Base-by-base conservation (phyloP, 441 rosid genomes). In the Mallotus repandus region DNA sequence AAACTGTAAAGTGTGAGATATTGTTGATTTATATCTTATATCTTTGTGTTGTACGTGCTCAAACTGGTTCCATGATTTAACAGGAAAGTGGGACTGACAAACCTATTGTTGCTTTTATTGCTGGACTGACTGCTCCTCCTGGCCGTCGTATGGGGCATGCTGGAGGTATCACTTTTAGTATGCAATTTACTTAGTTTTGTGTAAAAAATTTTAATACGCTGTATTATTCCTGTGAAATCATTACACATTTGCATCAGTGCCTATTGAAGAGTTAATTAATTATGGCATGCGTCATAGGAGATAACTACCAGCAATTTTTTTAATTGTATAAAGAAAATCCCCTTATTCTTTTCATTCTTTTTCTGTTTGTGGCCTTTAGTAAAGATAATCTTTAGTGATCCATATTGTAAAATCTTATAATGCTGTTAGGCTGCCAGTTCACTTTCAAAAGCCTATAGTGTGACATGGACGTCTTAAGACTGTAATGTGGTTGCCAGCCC, bases 81-180 rank as follows among this genome's bases (percentile, higher is more conserved):
- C 89, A 93, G 99, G 99, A 81, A 80, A 93, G 99, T 80, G 93
- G 94, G 60, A 96, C 98, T 50, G 89, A 96, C 49, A 96, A 96
- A 84, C 98, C 98, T 70, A 83, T 96, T 58, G 97, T 96, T 83
- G 97, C 98, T 55, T 96, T 96, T 70, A 96, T 96, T 80, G 99
- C 98, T 77, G 99, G 99, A 82, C 89, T 93, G 13, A 93, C 99
- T 62, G 99, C 99, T 73, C 97, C 98, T 60, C 99, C 97, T 3
- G 98, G 98, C 50, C 98, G 99, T 55, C 94, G 99, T 18, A 96
- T 96, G 99, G 99, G 99, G 57, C 99, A 96, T 80, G 99, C 99
- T 22, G 99, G 99, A 90, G 99, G 99, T 96, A 89, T 57, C 38
- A 3, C 53, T 59, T 45, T 13, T 58, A 54, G 5, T 8, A 10